Base-by-base conservation (phyloP, 1,139 yeast species). In the Zygoascus meyerae region DNA sequence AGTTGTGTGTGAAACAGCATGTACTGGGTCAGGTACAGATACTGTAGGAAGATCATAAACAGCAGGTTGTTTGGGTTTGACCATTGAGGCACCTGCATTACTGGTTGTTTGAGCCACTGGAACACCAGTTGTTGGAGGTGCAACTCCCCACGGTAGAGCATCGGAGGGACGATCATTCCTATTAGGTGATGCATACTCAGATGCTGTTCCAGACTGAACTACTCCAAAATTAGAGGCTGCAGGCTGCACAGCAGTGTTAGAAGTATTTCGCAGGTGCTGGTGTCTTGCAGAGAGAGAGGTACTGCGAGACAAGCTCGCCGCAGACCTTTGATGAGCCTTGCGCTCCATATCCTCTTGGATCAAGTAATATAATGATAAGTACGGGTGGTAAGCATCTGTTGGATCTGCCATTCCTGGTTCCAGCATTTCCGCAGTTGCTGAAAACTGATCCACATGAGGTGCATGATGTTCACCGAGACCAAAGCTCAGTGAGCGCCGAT, bases 311-410 rank as follows among this genome's bases (percentile, higher is more conserved):
- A 32, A 4, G 28, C 38, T 44, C 12, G 40, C 47, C 14, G 26
- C 42, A 11, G 26, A 14, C 7, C 29, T 16, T n/a, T 11, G 29
- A 2, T 29, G 32, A 18, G 37, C 35, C 10, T 30, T 16, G 9
- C 69, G 72, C 69, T 72, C 85, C 77, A 95, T 77, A 57, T 78
- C 79, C 66, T 92, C 99, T 48, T 78, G 80, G 17, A 90, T 95
- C 57, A 94, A 73, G 61, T 78, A 84, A 64, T 94, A 94, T 34
- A 92, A 83, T 2, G 96, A 86, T 10, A 92, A 68, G 54, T 90
- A 71, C 0, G 98, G 97, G 65, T 89, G 95, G 65, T 77, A 92
- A 0, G 94, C 95, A 48, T 78, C 75, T 1, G 95, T 86, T n/a
- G 97, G 97, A 64, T 86, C 95, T 1, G 77, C 78, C 3, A 47